Conservation (phyloP, 306 rosid species). For the Pueraria montana region DNA sequence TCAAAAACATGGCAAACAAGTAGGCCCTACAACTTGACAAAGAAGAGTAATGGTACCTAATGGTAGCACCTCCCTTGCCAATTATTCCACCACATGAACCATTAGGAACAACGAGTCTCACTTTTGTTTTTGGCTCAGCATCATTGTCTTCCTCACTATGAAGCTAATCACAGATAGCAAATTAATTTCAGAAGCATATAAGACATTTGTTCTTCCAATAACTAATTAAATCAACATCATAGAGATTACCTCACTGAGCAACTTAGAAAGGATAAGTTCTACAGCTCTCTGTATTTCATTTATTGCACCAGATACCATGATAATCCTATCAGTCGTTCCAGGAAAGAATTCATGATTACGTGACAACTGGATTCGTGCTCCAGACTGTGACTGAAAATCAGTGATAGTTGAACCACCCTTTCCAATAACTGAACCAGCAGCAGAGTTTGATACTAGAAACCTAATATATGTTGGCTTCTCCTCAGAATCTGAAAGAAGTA, state of each 20-base stretch:
- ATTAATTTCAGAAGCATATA: constrained; percentile 44
- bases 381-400: constrained; percentile 97
- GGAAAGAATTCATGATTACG: constrained; percentile 98
- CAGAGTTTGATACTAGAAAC: constrained; percentile 98
- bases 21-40: constrained; percentile 29
- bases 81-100: constrained; percentile 99
- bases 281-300: constrained; percentile 87
- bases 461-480: constrained; percentile 91
- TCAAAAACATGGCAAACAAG: constrained; percentile 41
- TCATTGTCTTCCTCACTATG: constrained; percentile 87
- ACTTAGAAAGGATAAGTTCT: constrained; percentile 88
- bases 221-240: constrained; percentile 37
- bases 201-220: constrained; percentile 32
- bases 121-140: constrained; percentile 86
- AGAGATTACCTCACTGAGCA: constrained; percentile 89
- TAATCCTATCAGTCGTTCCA: constrained; percentile 97
- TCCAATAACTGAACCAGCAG: constrained; percentile 99
- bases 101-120: constrained; percentile 93
- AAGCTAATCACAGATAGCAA: constrained; percentile 60
- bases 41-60: constrained; percentile 69
- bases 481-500: constrained; percentile 67
- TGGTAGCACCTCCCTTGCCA: constrained; percentile 98
- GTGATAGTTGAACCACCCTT: constrained; percentile 99
- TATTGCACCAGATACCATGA: constrained; percentile 92
- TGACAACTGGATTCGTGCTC: constrained; percentile 97